Evolutionary conservation across 495 filamentous ascomycete genomes (phyloP).

Genomic region (Xylaria longipes): DNA sequence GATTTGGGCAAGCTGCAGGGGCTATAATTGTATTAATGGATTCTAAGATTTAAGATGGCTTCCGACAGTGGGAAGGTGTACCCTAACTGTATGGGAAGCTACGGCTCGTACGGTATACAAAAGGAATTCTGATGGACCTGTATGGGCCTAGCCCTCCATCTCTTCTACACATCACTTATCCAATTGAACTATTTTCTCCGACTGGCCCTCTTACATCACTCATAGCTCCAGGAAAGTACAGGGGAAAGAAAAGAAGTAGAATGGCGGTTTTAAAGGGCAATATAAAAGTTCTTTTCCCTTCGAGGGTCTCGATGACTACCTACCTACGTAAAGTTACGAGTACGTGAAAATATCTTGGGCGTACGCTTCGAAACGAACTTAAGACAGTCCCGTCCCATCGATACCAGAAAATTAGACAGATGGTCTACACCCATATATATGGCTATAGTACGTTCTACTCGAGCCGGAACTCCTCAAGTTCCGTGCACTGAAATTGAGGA

Average conservation of each 20-base stretch:
- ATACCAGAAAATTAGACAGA: background rate
- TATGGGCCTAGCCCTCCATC: too few species aligned
- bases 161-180: too few species aligned
- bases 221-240: background rate
- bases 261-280: background rate
- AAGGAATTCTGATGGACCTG: too few species aligned
- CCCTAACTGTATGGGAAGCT: too few species aligned
- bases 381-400: background rate
- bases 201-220: background rate
- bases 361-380: background rate
- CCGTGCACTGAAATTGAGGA: background rate
- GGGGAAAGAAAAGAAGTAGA: background rate
- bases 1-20: background rate
- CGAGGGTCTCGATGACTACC: background rate
- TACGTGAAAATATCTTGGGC: background rate
- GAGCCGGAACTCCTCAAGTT: background rate
- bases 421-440: background rate
- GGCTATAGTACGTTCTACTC: background rate
- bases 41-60: background rate
- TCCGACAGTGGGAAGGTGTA: too few species aligned
- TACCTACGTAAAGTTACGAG: background rate
- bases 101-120: too few species aligned
- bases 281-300: background rate
- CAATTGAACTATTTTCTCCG: too few species aligned
- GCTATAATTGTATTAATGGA: background rate